Evolutionary conservation across 768 basidiomycete species (phyloP).

Genomic region (Baorangia bicolor): DNA sequence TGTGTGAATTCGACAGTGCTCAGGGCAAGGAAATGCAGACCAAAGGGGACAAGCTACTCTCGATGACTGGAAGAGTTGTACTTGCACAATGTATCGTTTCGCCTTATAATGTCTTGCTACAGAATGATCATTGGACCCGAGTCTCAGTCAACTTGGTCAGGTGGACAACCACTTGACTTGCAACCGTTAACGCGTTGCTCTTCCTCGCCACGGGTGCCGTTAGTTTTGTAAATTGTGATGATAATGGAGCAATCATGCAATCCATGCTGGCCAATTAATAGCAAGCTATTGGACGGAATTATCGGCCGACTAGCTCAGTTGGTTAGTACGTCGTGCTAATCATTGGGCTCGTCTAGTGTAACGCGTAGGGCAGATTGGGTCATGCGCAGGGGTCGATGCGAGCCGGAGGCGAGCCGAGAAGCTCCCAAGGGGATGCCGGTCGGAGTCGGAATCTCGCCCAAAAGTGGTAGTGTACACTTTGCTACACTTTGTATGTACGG

Average conservation of each 20-base stretch:
- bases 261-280: too few species aligned
- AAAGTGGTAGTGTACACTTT: too few species aligned
- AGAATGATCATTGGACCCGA: not conserved
- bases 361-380: too few species aligned
- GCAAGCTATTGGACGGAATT: too few species aligned
- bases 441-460: too few species aligned
- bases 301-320: conserved; percentile 31
- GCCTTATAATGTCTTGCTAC: not conserved
- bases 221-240: not conserved
- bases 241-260: too few species aligned
- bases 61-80: not conserved
- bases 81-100: not conserved
- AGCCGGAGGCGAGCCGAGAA: too few species aligned
- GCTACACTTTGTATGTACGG: too few species aligned
- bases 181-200: not conserved
- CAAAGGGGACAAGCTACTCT: not conserved
- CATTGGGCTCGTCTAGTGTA: not conserved
- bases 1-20: conserved; percentile 17
- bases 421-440: too few species aligned
- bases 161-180: not conserved
- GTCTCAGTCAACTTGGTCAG: not conserved
- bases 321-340: conserved; percentile 34
- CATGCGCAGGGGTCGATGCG: too few species aligned
- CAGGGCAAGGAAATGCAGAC: not conserved
- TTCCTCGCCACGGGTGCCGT: too few species aligned